These are phyloP conservation scores for Nitzschia inconspicua DNA, from an alignment of 108 stramenopile species.

Conservation along the genomic window DNA sequence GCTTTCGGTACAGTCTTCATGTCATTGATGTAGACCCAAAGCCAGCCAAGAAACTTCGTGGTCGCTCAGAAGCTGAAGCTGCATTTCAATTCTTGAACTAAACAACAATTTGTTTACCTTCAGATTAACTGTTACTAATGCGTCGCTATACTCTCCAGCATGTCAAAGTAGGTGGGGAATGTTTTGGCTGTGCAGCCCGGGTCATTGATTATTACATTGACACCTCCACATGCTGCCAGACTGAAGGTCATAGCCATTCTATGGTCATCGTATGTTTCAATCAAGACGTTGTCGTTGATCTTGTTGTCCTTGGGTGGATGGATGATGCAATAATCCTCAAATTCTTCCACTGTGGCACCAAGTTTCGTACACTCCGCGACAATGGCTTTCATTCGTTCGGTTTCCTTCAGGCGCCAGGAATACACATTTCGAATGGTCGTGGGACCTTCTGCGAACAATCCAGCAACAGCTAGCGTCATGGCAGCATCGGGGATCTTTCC, in stretches of 20 bases:
- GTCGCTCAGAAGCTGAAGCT: constrained; percentile 34
- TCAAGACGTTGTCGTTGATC: constrained; percentile 84
- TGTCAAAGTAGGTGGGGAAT: constrained; percentile 96
- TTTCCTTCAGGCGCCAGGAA: constrained; percentile 97
- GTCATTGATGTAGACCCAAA: constrained; percentile 70
- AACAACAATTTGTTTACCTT: no score
- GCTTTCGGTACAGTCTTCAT: constrained; percentile 40
- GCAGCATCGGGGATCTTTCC: constrained; percentile 97
- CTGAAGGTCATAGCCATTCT: constrained; percentile 98
- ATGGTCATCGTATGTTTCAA: constrained; percentile 99
- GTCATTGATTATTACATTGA: constrained; percentile 91
- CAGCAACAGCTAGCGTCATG: constrained; percentile 96
- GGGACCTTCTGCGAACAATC: constrained; percentile 92
- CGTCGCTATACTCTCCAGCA: constrained; percentile 80
- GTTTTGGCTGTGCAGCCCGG: constrained; percentile 97
- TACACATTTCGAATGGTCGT: constrained; percentile 97
- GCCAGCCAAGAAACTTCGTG: constrained; percentile 48
- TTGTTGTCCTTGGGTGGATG: constrained; percentile 83
- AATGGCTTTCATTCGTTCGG: constrained; percentile 98
- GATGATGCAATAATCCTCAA: constrained; percentile 91
- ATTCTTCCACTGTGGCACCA: constrained; percentile 93
- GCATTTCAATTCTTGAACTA: no score
- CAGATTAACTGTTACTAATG: constrained; percentile 12
- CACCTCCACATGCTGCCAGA: constrained; percentile 95
- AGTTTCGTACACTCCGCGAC: constrained; percentile 97